Conservation (phyloP, 108 stramenopile genomes). For the Cyclotella sp. region DNA sequence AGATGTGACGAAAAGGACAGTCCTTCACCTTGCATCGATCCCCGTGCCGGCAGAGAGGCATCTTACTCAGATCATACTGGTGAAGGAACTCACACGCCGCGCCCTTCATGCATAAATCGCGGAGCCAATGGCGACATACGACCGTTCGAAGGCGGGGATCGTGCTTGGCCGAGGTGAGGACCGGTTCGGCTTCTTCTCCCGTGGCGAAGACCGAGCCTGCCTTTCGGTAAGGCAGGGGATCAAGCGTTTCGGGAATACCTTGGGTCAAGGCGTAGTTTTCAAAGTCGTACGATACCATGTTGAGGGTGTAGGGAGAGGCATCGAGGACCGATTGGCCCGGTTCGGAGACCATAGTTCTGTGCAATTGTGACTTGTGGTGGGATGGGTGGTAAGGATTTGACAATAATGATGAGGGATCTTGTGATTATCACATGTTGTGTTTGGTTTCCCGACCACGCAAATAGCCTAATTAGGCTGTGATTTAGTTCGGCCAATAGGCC, state of each 20-base stretch:
- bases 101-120: conserved; percentile 96
- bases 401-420: too few species aligned
- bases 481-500: too few species aligned
- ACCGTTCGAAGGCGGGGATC: conserved; percentile 93
- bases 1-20: conserved; percentile 92
- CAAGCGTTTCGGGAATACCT: conserved; percentile 90
- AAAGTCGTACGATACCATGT: conserved; percentile 87
- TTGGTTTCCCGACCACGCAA: too few species aligned
- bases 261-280: conserved; percentile 85
- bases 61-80: conserved; percentile 91
- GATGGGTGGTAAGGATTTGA: too few species aligned
- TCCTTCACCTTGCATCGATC: conserved; percentile 91
- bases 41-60: conserved; percentile 93
- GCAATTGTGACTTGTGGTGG: too few species aligned
- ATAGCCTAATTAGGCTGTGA: too few species aligned
- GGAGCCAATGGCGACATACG: conserved; percentile 95
- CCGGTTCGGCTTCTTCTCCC: conserved; percentile 73
- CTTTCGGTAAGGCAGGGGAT: conserved; percentile 90
- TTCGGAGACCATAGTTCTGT: background rate
- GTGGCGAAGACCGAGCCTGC: conserved; percentile 86
- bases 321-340: conserved; percentile 30
- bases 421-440: too few species aligned
- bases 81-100: conserved; percentile 93
- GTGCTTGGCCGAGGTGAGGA: conserved; percentile 81
- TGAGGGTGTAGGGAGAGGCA: conserved; percentile 46